Evolutionary conservation across 768 basidiomycete genomes (phyloP), one percentile per base, ranked within the genome.

Genomic region (Podaxis sp.): DNA sequence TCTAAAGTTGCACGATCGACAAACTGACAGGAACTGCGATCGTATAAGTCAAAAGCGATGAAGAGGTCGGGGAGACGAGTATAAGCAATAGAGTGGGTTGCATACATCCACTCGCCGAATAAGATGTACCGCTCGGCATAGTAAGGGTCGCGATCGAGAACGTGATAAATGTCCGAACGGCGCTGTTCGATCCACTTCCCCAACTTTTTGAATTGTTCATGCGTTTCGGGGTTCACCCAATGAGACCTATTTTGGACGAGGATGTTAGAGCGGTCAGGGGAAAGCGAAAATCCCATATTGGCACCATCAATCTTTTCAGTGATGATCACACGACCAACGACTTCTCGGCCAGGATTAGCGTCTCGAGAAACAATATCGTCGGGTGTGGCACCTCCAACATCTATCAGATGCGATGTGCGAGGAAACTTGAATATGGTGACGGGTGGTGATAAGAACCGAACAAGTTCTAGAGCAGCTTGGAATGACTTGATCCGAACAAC

Each of bases 231-330:
- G 68, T 80, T 80, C 50, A 87, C 79, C 65, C 79, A 85, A 71
- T 87, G 86, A 11, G 85, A 85, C 15, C 86, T 79, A 66, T 88
- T 88, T 69, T 88, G 87, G 1, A 85, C 79, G 50, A 84, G 53
- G 60, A 87, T 77, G 17, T 75, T 73, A 6, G 73, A 72, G 25
- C 79, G 70, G 64, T 82, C 80, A 4, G 76, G 66, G 1, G 82
- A 82, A 24, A 87, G 76, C 19, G 84, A 85, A 70, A 87, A 82
- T 5, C 85, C 87, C 82, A 87, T 82, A 69, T 88, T 87, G 43
- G 86, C 85, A 3, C 87, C 87, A 71, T 87, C 86, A 54, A 87
- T 76, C 67, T 88, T 87, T 67, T 88, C 87, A 3, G 85, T 85
- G 68, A 87, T 79, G 40, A 84, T 73, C 55, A 82, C 76, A 59